These are phyloP conservation scores for Epichloe brachyelytri DNA, from an alignment of 2,329 filamentous ascomycete species.

Conservation along the genomic window DNA sequence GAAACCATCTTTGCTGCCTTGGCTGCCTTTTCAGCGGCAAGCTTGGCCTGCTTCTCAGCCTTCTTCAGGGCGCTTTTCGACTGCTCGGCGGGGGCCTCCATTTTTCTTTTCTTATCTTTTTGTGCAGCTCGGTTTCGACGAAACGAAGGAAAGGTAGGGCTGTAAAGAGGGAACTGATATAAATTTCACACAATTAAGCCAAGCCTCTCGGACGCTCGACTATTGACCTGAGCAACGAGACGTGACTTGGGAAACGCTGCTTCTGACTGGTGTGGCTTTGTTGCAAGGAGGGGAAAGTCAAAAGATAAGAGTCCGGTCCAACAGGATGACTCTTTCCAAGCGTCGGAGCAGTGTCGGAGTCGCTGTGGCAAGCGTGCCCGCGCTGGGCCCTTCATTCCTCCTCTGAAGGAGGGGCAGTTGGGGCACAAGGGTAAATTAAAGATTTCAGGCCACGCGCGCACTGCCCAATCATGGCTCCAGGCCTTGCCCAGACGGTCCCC, in stretches of 20 bases:
- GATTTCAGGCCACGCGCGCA: no score
- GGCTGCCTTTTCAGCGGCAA: constrained; percentile 47
- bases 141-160: background rate
- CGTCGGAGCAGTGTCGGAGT: background rate
- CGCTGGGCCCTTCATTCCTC: background rate
- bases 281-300: background rate
- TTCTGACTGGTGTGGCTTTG: background rate
- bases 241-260: background rate
- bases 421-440: constrained; percentile 4
- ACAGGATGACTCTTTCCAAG: constrained; percentile 4
- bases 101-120: background rate
- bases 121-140: background rate
- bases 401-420: constrained; percentile 9
- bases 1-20: constrained; percentile 44
- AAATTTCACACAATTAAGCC: background rate
- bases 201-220: background rate
- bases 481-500: no score
- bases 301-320: background rate
- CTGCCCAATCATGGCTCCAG: no score
- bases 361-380: constrained; percentile 7
- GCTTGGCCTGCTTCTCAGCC: constrained; percentile 50
- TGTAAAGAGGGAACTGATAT: background rate
- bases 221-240: background rate
- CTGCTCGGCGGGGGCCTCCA: constrained; percentile 21
- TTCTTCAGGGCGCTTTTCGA: constrained; percentile 55